Percentiles rank a stretch among this genome's conserved stretches.
Evolutionary conservation across 495 filamentous ascomycete genomes (phyloP).

Genomic region (Penicillium nucicola): DNA sequence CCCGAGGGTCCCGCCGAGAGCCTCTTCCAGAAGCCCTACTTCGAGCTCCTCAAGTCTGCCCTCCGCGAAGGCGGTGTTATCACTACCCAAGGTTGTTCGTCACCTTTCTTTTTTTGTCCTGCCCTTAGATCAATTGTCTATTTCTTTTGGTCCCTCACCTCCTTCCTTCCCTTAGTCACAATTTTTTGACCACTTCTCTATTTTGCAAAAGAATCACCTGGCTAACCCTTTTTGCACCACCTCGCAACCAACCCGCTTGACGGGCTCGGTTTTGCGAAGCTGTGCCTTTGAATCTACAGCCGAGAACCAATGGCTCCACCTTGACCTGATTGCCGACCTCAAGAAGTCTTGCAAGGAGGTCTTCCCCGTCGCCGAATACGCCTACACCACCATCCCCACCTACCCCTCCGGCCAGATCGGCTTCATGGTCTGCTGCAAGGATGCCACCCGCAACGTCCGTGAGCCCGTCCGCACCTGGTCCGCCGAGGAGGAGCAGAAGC

Average conservation of each 20-base stretch:
- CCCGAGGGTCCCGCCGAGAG: slow-evolving; percentile 94
- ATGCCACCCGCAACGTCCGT: slow-evolving; percentile 74
- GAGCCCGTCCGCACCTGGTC: slow-evolving; percentile 77
- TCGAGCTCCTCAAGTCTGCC: slow-evolving; percentile 83
- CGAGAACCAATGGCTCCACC: slow-evolving; percentile 99
- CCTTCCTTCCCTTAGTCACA: not conserved
- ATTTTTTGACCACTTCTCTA: slow-evolving; percentile 3
- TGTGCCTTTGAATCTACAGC: slow-evolving; percentile 51
- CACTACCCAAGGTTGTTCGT: slow-evolving; percentile 99
- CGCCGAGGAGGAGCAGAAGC: slow-evolving; percentile 83
- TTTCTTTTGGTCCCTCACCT: not conserved
- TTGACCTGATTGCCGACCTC: slow-evolving; percentile 82
- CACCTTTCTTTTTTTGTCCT: slow-evolving; percentile 57
- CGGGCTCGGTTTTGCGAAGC: slow-evolving; percentile 35
- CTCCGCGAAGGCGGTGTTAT: slow-evolving; percentile 95
- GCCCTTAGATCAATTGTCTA: slow-evolving; percentile 3
- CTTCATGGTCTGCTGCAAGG: slow-evolving; percentile 99
- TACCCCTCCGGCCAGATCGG: slow-evolving; percentile 99
- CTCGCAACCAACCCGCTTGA: slow-evolving; percentile 35
- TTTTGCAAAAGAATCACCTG: slow-evolving; percentile 2
- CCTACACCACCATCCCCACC: slow-evolving; percentile 98
- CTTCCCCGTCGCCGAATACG: slow-evolving; percentile 97
- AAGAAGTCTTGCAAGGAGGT: slow-evolving; percentile 96
- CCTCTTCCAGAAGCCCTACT: slow-evolving; percentile 98
- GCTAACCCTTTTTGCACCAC: slow-evolving; percentile 31